Base-by-base conservation (phyloP, 1,139 yeast genomes). In the Blastobotrys ciferrii region DNA sequence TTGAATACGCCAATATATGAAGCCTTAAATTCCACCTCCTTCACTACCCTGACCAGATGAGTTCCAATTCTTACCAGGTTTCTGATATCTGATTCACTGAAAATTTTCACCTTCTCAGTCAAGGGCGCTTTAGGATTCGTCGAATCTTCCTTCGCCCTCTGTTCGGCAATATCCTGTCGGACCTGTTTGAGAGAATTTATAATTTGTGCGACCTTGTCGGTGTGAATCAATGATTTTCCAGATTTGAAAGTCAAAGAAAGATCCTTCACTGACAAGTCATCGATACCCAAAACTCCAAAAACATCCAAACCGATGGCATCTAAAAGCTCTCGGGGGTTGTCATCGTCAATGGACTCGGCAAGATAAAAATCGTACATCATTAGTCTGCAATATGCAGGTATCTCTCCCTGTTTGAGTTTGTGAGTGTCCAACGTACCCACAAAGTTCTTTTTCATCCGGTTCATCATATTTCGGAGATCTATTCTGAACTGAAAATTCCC, bases 391-490 rank as follows among this genome's bases (percentile, higher is more conserved):
- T 51, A 54, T 2, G 66, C 61, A 7, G 68, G 63, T 20, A 61
- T 54, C 47, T 67, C 71, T 36, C 61, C 64, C 9, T 52, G 45
- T 33, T 56, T 55, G 36, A 60, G 55, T 46, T 57, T 50, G 46
- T 63, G 58, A 46, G 56, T 58, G 46, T 68, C 70, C 28, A 68
- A 54, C 2, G 71, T 68, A 13, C 71, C 72, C 7, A 62, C 60
- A 53, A 67, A 66, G 39, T 57, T 53, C 20, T 49, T 49, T 17
- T 56, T 51, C 3, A 54, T 20, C 1, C 53, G 45, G 6, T 39
- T 43, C 30, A 47, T 46, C 18, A 43, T 49, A 35, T 52, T 53
- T 32, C 67, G 55, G 33, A 61, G 47, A 44, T 68, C 72, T 2
- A 66, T 47, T n/a, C 58, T 56, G 36, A 62, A 43, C 4, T 52